phyloP scores from a whole-genome alignment of 2,329 filamentous ascomycete genomes.

The Aspergillus ochraceoroseus region DNA sequence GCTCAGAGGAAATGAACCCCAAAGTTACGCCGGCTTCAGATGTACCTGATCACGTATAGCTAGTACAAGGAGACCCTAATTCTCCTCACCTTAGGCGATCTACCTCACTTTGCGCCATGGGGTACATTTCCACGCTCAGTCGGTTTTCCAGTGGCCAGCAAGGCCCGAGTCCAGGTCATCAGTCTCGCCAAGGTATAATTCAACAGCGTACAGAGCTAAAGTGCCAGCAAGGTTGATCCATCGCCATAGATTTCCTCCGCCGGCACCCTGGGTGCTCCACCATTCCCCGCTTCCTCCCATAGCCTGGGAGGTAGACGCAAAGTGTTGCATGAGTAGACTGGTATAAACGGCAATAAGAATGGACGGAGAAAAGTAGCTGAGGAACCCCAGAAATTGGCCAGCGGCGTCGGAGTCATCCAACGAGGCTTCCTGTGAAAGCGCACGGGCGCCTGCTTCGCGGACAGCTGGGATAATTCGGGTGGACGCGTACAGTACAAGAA shows the following conservation, averaged over 20 bases:
- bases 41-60: too few relatives aligned
- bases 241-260: slow-evolving; percentile 80
- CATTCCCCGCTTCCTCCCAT: slow-evolving; percentile 63
- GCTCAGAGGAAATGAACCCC: slow-evolving; percentile 2
- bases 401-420: slow-evolving; percentile 82
- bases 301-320: slow-evolving; percentile 62
- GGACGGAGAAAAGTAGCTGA: slow-evolving; percentile 91
- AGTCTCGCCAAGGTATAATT: slow-evolving; percentile 73
- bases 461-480: slow-evolving; percentile 94
- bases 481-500: slow-evolving; percentile 91
- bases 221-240: slow-evolving; percentile 91
- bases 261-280: slow-evolving; percentile 81
- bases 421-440: slow-evolving; percentile 75
- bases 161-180: slow-evolving; percentile 66
- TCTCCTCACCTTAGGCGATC: not conserved
- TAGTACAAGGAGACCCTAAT: not conserved
- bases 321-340: slow-evolving; percentile 90
- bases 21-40: too few relatives aligned
- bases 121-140: slow-evolving; percentile 51
- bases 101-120: not conserved
- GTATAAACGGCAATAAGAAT: slow-evolving; percentile 96
- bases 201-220: slow-evolving; percentile 83
- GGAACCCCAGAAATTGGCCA: slow-evolving; percentile 70
- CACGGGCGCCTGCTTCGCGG: slow-evolving; percentile 75
- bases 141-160: slow-evolving; percentile 85